Percentiles rank a stretch among this genome's conserved stretches.
These are phyloP conservation scores for Stephania cephalantha DNA, from an alignment of 164 flowering plant species.

Conservation along the genomic window DNA sequence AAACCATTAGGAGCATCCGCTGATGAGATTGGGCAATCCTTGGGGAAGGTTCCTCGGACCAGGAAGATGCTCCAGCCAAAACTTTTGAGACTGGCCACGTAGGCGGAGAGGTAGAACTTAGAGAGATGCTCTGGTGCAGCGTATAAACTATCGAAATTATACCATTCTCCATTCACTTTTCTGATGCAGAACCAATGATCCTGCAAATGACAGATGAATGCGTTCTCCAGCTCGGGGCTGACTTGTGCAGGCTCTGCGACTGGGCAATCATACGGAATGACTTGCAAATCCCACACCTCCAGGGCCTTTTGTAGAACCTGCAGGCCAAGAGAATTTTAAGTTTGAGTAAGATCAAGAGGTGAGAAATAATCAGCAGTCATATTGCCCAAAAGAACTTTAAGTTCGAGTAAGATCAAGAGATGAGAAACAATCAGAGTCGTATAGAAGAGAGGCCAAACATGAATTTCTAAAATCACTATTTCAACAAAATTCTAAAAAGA, in stretches of 20 bases:
- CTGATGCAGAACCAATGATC: conserved; percentile 96
- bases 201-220: conserved; percentile 88
- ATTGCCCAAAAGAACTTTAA: no score
- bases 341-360: neutral
- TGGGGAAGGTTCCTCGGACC: conserved; percentile 86
- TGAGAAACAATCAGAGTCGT: no score
- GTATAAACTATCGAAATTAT: conserved; percentile 84
- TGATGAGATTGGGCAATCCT: conserved; percentile 68
- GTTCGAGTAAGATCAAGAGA: no score
- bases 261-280: conserved; percentile 75
- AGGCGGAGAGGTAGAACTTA: conserved; percentile 94
- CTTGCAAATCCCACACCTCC: conserved; percentile 95
- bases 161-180: conserved; percentile 96
- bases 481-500: no score
- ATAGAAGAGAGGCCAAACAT: no score
- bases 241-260: conserved; percentile 81
- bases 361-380: neutral
- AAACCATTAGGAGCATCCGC: conserved; percentile 71
- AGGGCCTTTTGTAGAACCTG: conserved; percentile 91
- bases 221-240: conserved; percentile 83
- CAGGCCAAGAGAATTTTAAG: conserved; percentile 5
- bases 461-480: no score
- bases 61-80: conserved; percentile 94
- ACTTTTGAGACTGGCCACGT: conserved; percentile 70
- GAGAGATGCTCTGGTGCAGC: conserved; percentile 95